Evolutionary conservation across 352 stramenopile genomes (phyloP), one percentile per base, ranked within the genome.

Genomic region (Halophytophthora polymorphica): DNA sequence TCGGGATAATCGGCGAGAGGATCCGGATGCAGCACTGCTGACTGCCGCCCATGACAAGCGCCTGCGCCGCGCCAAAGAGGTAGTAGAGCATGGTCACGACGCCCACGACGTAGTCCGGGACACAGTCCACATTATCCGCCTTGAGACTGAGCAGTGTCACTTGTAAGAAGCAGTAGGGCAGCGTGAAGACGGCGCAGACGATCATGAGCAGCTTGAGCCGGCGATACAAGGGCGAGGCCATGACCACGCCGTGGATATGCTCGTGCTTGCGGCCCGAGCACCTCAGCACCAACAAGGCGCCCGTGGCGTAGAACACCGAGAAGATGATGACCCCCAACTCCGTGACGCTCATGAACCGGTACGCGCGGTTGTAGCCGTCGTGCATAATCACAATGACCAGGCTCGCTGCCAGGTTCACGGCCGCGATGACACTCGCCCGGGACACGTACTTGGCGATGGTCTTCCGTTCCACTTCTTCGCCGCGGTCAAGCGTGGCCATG

Each of bases 121-220:
- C 57, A 0, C 25, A 48, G 40, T 85, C 73, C 25, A 85, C 65
- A 6, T 69, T 14, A n/a, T 67, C 33, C 33, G 69, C 53, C 6
- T 50, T 57, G 46, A 88, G 55, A 14, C 55, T 56, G n/a, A 88
- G 50, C 28, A 88, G 43, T 15, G 33, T 51, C 7, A 85, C 47
- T 48, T 88, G 77, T 21, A 88, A 33, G 19, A 69, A 58, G 42
- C 67, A 80, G 58, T 86, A 87, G n/a, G 77, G 77, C 14, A 88
- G 56, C 31, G 74, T 86, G 60, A 88, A 88, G 17, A 88, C 45
- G 7, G 65, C 64, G 19, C 73, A 81, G 48, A 86, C 71, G 36
- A 77, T 71, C 50, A 87, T 77, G 56, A 90, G 47, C 41, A 90
- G 37, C 62, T 88, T 88, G 47, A 90, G 71, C 18, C 79, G 57